These are phyloP conservation scores for Suillus plorans DNA, from an alignment of 768 basidiomycete genomes.

Conservation along the genomic window DNA sequence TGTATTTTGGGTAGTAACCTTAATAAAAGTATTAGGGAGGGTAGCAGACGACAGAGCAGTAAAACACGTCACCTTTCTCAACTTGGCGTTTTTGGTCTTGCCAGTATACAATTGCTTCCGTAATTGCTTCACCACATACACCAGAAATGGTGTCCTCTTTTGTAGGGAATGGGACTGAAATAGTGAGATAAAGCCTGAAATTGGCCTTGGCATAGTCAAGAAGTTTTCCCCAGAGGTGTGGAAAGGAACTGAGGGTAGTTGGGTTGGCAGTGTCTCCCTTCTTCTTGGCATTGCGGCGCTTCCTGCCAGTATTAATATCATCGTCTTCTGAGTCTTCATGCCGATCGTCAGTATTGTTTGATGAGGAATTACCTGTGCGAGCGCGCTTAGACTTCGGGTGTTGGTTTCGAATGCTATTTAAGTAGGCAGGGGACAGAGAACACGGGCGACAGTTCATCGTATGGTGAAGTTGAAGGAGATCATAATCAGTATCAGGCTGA, in stretches of 20 bases:
- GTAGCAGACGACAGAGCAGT: no score
- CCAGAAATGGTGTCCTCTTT: no score
- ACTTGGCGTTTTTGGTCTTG: no score
- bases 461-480: background rate
- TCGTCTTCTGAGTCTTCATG: background rate
- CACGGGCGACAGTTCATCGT: background rate
- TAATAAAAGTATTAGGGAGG: no score
- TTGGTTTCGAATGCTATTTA: background rate
- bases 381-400: background rate
- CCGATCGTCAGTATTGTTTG: background rate
- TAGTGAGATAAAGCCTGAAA: no score
- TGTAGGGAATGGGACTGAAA: no score
- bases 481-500: background rate
- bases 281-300: background rate
- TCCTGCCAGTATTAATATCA: background rate
- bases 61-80: no score
- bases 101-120: no score
- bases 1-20: no score
- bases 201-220: no score
- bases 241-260: background rate
- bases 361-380: background rate
- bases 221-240: no score
- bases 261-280: background rate
- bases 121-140: no score
- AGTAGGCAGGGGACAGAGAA: background rate